Conservation (phyloP, 2,329 filamentous ascomycete genomes). For the Pyrenophora teres region DNA sequence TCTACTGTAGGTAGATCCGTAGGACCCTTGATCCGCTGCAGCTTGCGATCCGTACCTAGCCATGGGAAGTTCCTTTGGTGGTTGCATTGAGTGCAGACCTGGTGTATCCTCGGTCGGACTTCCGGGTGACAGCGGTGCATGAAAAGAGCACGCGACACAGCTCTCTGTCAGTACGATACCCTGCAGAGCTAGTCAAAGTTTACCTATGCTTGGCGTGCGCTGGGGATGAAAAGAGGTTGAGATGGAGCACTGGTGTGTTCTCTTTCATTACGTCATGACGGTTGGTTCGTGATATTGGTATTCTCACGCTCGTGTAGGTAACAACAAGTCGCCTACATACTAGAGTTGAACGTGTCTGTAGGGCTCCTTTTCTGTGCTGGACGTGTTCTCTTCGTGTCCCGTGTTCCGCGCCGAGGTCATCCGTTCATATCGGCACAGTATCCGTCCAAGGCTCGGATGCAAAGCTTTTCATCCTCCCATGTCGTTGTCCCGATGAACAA, state of each 20-base stretch:
- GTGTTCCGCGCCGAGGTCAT: neutral
- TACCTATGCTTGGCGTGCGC: neutral
- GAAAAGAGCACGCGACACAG: conserved; percentile 11
- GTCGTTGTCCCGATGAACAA: conserved; percentile 5
- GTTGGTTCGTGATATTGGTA: neutral
- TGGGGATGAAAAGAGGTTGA: neutral
- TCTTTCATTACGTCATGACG: neutral
- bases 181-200: neutral
- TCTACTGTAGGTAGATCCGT: conserved; percentile 18
- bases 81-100: neutral
- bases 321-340: too few species aligned
- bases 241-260: neutral
- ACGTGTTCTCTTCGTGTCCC: too few species aligned
- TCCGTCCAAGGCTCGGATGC: neutral
- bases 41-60: conserved; percentile 13
- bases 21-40: conserved; percentile 24
- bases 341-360: too few species aligned
- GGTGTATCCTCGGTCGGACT: neutral
- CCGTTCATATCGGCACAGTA: conserved; percentile 3
- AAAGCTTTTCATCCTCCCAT: conserved; percentile 5
- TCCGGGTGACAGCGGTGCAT: neutral
- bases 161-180: neutral
- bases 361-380: too few species aligned
- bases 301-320: too few species aligned
- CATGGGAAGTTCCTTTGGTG: conserved; percentile 1